phyloP scores from a whole-genome alignment of 2,329 filamentous ascomycete species.

The Paramyrothecium roridum region DNA sequence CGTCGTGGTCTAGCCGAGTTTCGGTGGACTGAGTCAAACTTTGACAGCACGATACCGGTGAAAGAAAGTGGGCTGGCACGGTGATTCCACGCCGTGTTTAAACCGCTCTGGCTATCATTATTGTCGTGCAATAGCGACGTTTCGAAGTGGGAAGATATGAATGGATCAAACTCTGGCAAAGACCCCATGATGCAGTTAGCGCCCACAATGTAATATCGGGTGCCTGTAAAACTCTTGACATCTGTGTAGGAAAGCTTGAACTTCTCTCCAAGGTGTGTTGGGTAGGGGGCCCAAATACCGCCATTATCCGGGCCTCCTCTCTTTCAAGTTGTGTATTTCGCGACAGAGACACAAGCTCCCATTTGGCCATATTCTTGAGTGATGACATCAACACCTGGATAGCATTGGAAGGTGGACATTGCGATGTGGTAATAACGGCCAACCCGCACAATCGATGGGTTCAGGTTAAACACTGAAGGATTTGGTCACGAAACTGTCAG shows the following conservation, averaged over 20 bases:
- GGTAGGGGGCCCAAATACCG: constrained; percentile 61
- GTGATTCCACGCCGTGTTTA: neutral
- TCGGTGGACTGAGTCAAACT: neutral
- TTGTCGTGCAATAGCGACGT: constrained; percentile 58
- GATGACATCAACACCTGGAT: constrained; percentile 50
- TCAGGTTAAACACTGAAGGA: constrained; percentile 54
- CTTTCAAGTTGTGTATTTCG: constrained; percentile 52
- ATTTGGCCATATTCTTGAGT: constrained; percentile 51
- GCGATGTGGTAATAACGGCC: constrained; percentile 54
- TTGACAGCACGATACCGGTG: neutral
- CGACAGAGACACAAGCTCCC: constrained; percentile 44
- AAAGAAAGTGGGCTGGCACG: neutral
- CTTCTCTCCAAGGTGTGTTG: constrained; percentile 56
- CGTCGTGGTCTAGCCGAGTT: no score
- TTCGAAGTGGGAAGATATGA: constrained; percentile 62
- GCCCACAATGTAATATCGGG: constrained; percentile 61
- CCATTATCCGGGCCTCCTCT: constrained; percentile 59
- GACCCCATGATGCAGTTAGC: constrained; percentile 52
- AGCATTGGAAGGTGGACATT: constrained; percentile 55
- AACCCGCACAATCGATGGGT: constrained; percentile 51
- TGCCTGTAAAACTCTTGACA: constrained; percentile 66
- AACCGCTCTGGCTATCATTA: constrained; percentile 25
- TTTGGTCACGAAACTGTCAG: no score
- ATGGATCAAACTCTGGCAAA: constrained; percentile 60
- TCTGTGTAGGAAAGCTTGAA: constrained; percentile 66